phyloP scores from a whole-genome alignment of 345 rosid species.

The Abelmoschus esculentus region DNA sequence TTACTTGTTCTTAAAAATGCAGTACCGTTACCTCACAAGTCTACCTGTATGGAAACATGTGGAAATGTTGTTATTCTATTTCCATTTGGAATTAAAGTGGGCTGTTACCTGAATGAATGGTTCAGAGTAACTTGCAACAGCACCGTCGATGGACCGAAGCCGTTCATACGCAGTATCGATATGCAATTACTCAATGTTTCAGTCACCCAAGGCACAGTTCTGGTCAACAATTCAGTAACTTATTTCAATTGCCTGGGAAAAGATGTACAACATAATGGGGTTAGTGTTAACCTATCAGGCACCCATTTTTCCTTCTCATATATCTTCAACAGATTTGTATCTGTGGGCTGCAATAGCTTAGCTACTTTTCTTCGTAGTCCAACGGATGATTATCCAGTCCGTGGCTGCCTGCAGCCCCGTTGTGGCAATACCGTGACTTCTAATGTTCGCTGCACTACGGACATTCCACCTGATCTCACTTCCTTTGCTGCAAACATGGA shows the following conservation, averaged over 20 bases:
- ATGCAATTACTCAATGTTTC: neutral
- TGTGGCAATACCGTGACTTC: neutral
- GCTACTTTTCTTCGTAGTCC: neutral
- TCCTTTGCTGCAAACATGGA: neutral
- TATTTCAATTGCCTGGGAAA: neutral
- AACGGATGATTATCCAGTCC: neutral
- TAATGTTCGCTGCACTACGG: neutral
- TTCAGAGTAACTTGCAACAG: conserved; percentile 8
- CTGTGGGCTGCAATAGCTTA: conserved; percentile 7
- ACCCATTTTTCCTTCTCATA: conserved; percentile 6
- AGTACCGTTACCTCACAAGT: neutral
- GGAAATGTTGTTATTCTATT: conserved; percentile 12
- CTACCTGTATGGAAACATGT: neutral
- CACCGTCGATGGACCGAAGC: neutral
- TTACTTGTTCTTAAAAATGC: no score
- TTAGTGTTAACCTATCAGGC: neutral
- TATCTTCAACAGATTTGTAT: neutral
- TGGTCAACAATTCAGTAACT: neutral
- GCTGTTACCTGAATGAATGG: neutral
- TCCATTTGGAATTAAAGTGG: conserved; percentile 11
- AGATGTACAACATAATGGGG: no score
- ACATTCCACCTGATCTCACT: neutral
- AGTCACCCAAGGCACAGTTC: neutral
- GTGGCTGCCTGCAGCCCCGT: neutral
- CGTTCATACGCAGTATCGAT: neutral